phyloP scores from a whole-genome alignment of 495 filamentous ascomycete genomes.

The Thozetella sp. region DNA sequence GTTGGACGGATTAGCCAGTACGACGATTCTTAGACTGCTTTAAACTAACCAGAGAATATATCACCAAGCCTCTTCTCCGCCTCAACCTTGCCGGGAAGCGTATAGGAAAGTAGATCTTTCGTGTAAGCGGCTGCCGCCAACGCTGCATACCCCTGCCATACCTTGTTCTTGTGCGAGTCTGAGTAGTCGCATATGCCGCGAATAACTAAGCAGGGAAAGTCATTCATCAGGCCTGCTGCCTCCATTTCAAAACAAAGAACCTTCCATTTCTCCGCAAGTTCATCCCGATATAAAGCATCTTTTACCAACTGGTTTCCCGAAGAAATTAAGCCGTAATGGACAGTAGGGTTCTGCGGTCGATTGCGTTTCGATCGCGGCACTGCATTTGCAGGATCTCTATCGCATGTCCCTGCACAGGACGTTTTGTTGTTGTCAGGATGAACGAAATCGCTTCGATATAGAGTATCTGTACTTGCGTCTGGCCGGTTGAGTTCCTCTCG shows the following conservation, averaged over 20 bases:
- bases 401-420: constrained; percentile 23
- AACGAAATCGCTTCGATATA: constrained; percentile 27
- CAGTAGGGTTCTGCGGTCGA: constrained; percentile 21
- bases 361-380: constrained; percentile 21
- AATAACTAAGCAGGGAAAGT: constrained; percentile 28
- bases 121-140: constrained; percentile 33
- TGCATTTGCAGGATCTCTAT: constrained; percentile 19
- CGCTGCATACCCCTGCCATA: constrained; percentile 35
- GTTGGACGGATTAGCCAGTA: not conserved
- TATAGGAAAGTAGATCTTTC: constrained; percentile 26
- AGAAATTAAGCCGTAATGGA: constrained; percentile 12
- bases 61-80: constrained; percentile 34
- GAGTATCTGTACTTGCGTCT: constrained; percentile 27
- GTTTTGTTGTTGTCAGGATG: constrained; percentile 20
- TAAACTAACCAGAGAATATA: constrained; percentile 19
- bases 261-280: not conserved
- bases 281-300: constrained; percentile 6
- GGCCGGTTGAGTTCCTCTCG: constrained; percentile 20
- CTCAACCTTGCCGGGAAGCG: constrained; percentile 28
- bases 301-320: constrained; percentile 9
- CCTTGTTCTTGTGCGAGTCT: constrained; percentile 37
- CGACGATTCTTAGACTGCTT: not conserved
- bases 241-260: constrained; percentile 31
- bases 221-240: constrained; percentile 15
- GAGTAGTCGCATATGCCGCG: constrained; percentile 40